Evolutionary conservation across 768 basidiomycete species (phyloP).

Genomic region (Lentinus brumalis): DNA sequence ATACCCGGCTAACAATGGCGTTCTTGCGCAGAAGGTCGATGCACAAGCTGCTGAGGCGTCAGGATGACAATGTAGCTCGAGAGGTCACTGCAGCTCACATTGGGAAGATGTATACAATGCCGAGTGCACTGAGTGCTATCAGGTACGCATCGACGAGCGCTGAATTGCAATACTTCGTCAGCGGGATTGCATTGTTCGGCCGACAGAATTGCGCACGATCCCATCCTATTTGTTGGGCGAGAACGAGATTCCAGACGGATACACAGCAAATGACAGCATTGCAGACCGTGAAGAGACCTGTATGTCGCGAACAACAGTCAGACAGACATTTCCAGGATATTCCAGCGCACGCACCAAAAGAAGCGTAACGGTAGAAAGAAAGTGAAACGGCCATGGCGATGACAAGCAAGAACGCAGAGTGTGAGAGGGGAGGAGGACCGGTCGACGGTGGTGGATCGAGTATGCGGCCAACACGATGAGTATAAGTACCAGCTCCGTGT

Average conservation of each 20-base stretch:
- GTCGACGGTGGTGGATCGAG: constrained; percentile 31
- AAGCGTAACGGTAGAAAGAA: constrained; percentile 54
- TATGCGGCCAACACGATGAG: constrained; percentile 19
- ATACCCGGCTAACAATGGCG: constrained; percentile 59
- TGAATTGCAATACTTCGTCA: constrained; percentile 18
- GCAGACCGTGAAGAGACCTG: constrained; percentile 63
- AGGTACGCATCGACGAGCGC: constrained; percentile 60
- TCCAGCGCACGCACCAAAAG: constrained; percentile 52
- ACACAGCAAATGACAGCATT: constrained; percentile 66
- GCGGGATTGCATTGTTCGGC: not conserved
- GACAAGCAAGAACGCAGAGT: constrained; percentile 24
- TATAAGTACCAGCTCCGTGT: constrained; percentile 30
- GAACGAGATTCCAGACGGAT: constrained; percentile 69
- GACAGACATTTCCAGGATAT: not conserved
- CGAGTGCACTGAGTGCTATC: constrained; percentile 58
- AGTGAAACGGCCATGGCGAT: constrained; percentile 47
- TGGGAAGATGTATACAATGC: constrained; percentile 58
- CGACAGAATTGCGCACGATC: constrained; percentile 39
- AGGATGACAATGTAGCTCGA: not conserved
- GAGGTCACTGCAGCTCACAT: constrained; percentile 44
- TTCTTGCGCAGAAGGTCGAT: constrained; percentile 56
- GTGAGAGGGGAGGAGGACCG: constrained; percentile 33
- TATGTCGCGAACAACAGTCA: not conserved
- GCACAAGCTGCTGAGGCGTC: constrained; percentile 45
- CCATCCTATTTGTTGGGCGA: constrained; percentile 39